Percentiles rank a stretch among this genome's conserved stretches.
phyloP scores from a whole-genome alignment of 208 protist species.

The Entamoeba invadens region DNA sequence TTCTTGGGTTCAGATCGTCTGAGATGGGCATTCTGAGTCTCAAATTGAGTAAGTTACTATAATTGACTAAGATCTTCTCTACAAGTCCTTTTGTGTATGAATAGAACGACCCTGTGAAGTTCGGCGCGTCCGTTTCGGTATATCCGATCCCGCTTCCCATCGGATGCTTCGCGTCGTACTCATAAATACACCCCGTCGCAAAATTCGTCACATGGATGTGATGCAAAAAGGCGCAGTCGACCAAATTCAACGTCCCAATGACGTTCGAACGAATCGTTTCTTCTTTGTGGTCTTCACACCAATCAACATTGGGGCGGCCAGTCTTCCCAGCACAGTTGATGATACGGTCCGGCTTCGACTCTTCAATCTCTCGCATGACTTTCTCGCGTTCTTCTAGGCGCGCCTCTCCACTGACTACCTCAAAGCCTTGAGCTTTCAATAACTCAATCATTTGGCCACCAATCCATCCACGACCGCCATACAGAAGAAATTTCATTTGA shows the following conservation, averaged over 20 bases:
- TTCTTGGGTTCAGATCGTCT: slow-evolving; percentile 40
- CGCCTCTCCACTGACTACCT: not conserved
- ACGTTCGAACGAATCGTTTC: slow-evolving; percentile 48
- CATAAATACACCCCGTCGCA: slow-evolving; percentile 54
- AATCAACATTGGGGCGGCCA: slow-evolving; percentile 52
- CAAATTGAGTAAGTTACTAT: slow-evolving; percentile 46
- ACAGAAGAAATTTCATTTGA: slow-evolving; percentile 22
- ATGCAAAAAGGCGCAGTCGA: slow-evolving; percentile 20
- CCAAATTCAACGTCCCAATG: slow-evolving; percentile 43
- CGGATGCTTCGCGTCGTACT: slow-evolving; percentile 45
- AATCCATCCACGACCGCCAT: slow-evolving; percentile 36
- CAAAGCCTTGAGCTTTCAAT: slow-evolving; percentile 10
- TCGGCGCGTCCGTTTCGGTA: slow-evolving; percentile 44
- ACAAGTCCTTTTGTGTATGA: slow-evolving; percentile 44
- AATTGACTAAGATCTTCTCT: slow-evolving; percentile 38
- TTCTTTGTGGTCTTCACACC: slow-evolving; percentile 50
- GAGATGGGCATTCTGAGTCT: slow-evolving; percentile 50
- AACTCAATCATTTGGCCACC: slow-evolving; percentile 23
- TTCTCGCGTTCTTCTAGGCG: slow-evolving; percentile 29
- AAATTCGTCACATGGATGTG: slow-evolving; percentile 49
- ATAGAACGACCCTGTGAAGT: slow-evolving; percentile 49
- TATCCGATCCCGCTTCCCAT: slow-evolving; percentile 36
- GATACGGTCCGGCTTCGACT: slow-evolving; percentile 30
- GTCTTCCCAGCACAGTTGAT: slow-evolving; percentile 46
- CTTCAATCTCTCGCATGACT: slow-evolving; percentile 30